These are phyloP conservation scores for Fusarium succisae DNA, from an alignment of 2,329 filamentous ascomycete species.

Conservation along the genomic window DNA sequence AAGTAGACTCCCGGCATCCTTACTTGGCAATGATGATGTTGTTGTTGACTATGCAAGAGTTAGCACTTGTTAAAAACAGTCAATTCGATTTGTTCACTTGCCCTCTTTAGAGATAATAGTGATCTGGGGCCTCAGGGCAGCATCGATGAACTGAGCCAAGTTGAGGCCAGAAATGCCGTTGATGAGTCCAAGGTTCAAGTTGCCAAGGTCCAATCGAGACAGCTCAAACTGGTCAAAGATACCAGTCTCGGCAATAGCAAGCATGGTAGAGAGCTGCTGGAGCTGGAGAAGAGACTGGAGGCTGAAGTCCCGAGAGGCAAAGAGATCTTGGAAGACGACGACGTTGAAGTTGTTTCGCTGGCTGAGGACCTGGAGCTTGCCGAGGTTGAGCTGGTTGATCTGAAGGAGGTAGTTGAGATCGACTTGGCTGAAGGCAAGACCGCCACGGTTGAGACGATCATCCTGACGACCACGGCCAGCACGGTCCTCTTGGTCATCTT, in stretches of 20 bases:
- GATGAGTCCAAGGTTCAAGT: conserved; percentile 45
- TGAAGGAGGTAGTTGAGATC: conserved; percentile 58
- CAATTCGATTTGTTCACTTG: background rate
- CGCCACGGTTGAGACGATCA: conserved; percentile 44
- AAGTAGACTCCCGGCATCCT: background rate
- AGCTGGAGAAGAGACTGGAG: conserved; percentile 52
- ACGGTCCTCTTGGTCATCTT: background rate
- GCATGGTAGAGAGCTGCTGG: conserved; percentile 53
- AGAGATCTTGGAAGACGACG: conserved; percentile 53
- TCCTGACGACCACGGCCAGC: conserved; percentile 43
- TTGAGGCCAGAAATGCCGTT: conserved; percentile 41
- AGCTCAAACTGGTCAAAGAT: conserved; percentile 46
- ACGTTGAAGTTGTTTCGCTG: conserved; percentile 58
- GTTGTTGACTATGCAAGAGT: conserved; percentile 10
- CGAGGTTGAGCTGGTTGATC: conserved; percentile 57
- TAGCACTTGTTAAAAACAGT: background rate
- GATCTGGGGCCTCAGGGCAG: conserved; percentile 42
- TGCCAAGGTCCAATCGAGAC: conserved; percentile 38
- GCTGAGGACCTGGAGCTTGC: conserved; percentile 52
- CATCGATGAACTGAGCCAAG: conserved; percentile 45
- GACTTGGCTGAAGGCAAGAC: conserved; percentile 52
- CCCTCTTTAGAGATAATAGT: conserved; percentile 40
- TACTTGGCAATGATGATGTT: conserved; percentile 8
- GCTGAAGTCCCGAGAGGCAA: conserved; percentile 53
- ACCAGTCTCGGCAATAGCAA: conserved; percentile 46